Evolutionary conservation across 257 asterid genomes (phyloP), one percentile per base, ranked within the genome.

Genomic region (Capsicum baccatum): DNA sequence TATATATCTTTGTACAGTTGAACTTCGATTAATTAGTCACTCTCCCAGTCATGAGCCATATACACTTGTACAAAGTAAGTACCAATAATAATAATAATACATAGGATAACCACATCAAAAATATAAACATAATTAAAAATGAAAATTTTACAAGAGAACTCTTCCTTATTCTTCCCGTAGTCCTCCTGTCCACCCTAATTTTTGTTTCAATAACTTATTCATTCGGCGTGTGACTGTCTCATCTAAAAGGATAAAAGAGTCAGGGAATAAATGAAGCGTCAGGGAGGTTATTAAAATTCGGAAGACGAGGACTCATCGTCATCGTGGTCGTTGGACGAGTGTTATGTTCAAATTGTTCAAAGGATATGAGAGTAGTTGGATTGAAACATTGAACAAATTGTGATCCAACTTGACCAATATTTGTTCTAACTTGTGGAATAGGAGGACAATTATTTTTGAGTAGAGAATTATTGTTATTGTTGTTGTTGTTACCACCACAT

Each of bases 311-410:
- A 76, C 84, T 68, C 21, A 82, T 56, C 0, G 55, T 16, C 21
- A 82, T 56, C 0, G 55, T 16, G 3, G 52, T 9, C 4, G 86
- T 42, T 6, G 88, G 35, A 39, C 54, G 88, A 80, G 83, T 73
- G 50, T 19, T 73, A 39, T 81, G 84, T 33, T 85, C 85, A 56
- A 82, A 85, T 68, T 87, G 85, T 83, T 86, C 86, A 39, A 89
- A 89, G 37, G 92, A 89, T 68, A 89, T 88, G 80, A 89, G 87
- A 78, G 87, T 59, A 69, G 86, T 66, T 78, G 88, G 83, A 70
- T 86, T 83, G 82, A 88, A 86, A 79, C 81, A 86, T 52, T 85
- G 84, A 37, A 82, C 84, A 42, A 83, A 83, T 13, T 79, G 81
- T 50, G 79, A 48, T 16, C 82, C 80, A 9, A 21, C 79, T 39